These are phyloP conservation scores for Yarrowia keelungensis DNA, from an alignment of 805 yeast genomes.

Conservation along the genomic window DNA sequence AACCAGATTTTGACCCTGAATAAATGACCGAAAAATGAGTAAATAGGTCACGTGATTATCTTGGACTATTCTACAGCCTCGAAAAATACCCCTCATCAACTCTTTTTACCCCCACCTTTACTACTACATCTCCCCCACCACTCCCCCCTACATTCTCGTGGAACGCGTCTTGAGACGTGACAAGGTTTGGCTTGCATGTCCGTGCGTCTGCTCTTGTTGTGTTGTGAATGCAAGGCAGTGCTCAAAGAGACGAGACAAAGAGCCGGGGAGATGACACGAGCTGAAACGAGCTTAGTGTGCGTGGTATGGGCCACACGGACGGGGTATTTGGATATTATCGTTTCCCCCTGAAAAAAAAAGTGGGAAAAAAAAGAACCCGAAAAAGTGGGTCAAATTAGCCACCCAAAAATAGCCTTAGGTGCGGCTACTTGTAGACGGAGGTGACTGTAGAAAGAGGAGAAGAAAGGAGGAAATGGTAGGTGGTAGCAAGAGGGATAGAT, in stretches of 20 bases:
- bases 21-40: no score
- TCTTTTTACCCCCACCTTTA: background rate
- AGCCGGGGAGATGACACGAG: background rate
- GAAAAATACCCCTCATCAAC: no score
- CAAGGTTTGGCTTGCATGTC: slow-evolving; percentile 12
- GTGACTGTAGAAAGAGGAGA: background rate
- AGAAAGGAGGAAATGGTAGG: background rate
- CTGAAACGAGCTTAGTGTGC: slow-evolving; percentile 8
- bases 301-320: background rate
- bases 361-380: background rate
- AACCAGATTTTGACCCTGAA: no score
- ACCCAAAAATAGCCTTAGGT: slow-evolving; percentile 1
- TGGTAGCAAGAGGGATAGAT: no score
- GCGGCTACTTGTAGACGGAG: background rate
- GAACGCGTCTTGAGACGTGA: slow-evolving; percentile 28
- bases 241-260: slow-evolving; percentile 2
- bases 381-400: background rate
- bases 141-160: slow-evolving; percentile 8
- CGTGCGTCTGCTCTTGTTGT: background rate
- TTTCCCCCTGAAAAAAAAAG: background rate
- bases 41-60: no score
- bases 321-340: background rate
- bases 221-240: slow-evolving; percentile 27
- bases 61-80: background rate
- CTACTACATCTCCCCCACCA: no score